These are phyloP conservation scores for Ogataea glucozyma DNA, from an alignment of 805 yeast species.

Conservation along the genomic window DNA sequence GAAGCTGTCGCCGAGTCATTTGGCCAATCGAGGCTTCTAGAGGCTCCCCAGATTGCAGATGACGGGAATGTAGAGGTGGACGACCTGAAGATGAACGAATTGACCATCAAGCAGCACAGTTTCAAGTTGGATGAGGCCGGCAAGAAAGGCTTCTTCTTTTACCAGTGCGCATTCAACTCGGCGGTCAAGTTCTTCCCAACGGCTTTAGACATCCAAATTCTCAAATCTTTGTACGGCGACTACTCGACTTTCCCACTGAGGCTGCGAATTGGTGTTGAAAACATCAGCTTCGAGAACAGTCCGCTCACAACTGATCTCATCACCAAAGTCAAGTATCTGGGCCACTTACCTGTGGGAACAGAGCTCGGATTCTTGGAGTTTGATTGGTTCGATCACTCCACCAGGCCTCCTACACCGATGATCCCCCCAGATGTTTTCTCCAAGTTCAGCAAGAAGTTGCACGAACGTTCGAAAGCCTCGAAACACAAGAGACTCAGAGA, in stretches of 20 bases:
- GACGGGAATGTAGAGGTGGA: conserved; percentile 7
- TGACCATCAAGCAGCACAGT: conserved; percentile 20
- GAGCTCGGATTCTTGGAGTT: conserved; percentile 82
- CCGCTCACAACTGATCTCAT: conserved; percentile 55
- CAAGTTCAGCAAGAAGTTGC: conserved; percentile 54
- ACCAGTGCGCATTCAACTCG: conserved; percentile 67
- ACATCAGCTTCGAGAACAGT: conserved; percentile 59
- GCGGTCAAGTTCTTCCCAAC: conserved; percentile 68
- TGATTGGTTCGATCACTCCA: conserved; percentile 57
- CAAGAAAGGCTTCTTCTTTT: conserved; percentile 67
- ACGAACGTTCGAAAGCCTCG: conserved; percentile 54
- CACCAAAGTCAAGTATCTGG: conserved; percentile 67
- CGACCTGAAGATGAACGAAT: conserved; percentile 20
- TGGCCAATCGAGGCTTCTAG: conserved; percentile 9
- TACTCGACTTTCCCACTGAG: conserved; percentile 70
- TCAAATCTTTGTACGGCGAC: conserved; percentile 59
- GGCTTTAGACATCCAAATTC: conserved; percentile 74
- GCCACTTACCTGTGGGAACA: conserved; percentile 84
- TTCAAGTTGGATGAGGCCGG: conserved; percentile 18
- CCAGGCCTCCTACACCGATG: conserved; percentile 22
- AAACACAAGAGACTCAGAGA: conserved; percentile 54
- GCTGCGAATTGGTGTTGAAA: conserved; percentile 63
- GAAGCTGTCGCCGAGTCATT: conserved; percentile 39
- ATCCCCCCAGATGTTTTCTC: conserved; percentile 46
- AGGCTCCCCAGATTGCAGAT: conserved; percentile 7